Base-by-base conservation (phyloP, 2,329 filamentous ascomycete genomes). In the Sporothrix brunneoviolacea region DNA sequence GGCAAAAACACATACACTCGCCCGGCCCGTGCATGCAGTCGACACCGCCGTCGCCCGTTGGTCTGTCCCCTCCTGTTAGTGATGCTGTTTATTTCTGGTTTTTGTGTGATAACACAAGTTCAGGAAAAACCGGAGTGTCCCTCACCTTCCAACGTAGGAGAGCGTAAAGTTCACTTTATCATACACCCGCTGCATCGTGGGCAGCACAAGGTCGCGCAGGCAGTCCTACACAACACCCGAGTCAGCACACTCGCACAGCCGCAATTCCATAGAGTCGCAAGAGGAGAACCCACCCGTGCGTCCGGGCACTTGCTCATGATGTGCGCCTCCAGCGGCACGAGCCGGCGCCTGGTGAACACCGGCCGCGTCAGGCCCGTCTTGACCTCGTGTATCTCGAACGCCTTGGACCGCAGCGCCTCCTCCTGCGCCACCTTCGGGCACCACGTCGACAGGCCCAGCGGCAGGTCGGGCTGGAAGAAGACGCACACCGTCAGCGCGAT, bases 261-360 rank as follows among this genome's bases (percentile, higher is more conserved):
- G 12, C n/a, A 8, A 30, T 32, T 4, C n/a, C 4, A 19, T 15
- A 3, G 24, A n/a, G 18, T 8, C 24, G n/a, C 9, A 28, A 24
- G 21, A 16, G 9, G 37, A 9, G 16, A 18, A 46, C 49, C 10
- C 62, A 79, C 77, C 65, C 76, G 78, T 2, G 93, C 90, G 68
- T 98, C 93, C 0, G 91, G 91, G 62, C 93, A 98, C 75, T 97
- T 96, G 70, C 83, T 88, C 84, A 97, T 98, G 60, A 97, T 93
- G 66, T 97, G 91, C 50, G 89, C 88, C 66, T 98, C 93, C 2
- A 98, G 70, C 4, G 89, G 86, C 4, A 97, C 85, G 52, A 74
- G 68, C 39, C 54, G 55, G 46, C 56, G 44, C 22, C 40, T 35
- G 50, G 22, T 22, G 40, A 44, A 32, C 39, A 30, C 39, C 37